These are phyloP conservation scores for Schizophyllum amplum DNA, from an alignment of 1,284 basidiomycete species.

Conservation along the genomic window DNA sequence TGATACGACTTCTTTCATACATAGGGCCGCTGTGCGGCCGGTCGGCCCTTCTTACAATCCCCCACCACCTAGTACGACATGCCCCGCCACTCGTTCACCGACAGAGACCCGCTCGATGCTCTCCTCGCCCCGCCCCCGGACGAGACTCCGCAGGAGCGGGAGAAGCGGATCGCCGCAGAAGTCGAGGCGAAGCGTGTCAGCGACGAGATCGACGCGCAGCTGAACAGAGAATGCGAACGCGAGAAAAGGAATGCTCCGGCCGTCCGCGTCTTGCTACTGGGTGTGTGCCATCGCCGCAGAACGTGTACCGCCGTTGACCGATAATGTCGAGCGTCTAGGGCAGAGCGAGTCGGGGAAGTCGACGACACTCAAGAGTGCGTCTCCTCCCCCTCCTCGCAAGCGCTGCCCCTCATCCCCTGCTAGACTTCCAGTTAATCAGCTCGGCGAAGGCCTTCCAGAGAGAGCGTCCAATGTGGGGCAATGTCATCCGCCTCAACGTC, in stretches of 20 bases:
- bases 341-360: conserved; percentile 56
- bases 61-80: not conserved
- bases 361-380: conserved; percentile 57
- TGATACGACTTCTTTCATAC: not conserved
- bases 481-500: not conserved
- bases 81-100: conserved; percentile 10
- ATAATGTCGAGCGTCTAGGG: conserved; percentile 21
- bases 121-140: conserved; percentile 49
- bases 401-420: not conserved
- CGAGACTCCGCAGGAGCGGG: conserved; percentile 46
- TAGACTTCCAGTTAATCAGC: not conserved
- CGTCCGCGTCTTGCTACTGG: conserved; percentile 54
- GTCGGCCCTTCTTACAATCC: not conserved
- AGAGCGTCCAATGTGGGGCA: not conserved
- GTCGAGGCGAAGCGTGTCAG: conserved; percentile 50
- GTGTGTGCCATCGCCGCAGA: conserved; percentile 19
- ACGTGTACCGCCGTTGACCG: not conserved
- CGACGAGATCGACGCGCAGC: conserved; percentile 61
- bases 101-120: conserved; percentile 51
- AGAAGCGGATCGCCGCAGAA: conserved; percentile 45
- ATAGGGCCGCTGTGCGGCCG: not conserved
- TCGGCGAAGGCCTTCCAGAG: not conserved
- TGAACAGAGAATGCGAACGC: conserved; percentile 43
- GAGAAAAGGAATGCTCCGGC: conserved; percentile 49
- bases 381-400: conserved; percentile 4